Conservation (phyloP, 164 flowering plant species). For the Tinospora cordifolia region DNA sequence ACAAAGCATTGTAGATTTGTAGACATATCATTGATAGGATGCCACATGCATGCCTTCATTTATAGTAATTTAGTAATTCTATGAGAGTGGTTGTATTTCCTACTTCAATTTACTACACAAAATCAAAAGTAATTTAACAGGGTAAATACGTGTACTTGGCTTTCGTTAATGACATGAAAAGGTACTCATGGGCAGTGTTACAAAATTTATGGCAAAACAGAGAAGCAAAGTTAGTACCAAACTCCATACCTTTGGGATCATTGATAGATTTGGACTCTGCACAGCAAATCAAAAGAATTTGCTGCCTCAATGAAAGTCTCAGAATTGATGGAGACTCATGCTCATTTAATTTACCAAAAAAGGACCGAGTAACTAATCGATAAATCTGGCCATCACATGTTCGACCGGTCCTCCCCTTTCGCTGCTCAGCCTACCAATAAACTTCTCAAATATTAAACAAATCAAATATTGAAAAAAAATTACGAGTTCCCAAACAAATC, state of each 20-base stretch:
- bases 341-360: conserved; percentile 50
- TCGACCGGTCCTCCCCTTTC: conserved; percentile 90
- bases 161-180: not conserved
- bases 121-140: not conserved
- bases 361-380: conserved; percentile 68
- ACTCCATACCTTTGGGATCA: conserved; percentile 70
- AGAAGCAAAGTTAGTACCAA: not conserved
- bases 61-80: too few species aligned
- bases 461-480: not conserved
- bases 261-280: conserved; percentile 75
- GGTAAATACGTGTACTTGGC: not conserved
- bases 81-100: not conserved
- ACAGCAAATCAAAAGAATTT: conserved; percentile 75
- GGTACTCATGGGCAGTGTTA: not conserved
- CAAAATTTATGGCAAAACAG: not conserved
- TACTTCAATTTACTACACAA: not conserved
- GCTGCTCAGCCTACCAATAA: conserved; percentile 76
- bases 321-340: conserved; percentile 69
- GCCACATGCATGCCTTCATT: too few species aligned
- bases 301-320: conserved; percentile 69
- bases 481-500: conserved; percentile 6
- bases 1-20: too few species aligned
- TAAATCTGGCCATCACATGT: conserved; percentile 91
- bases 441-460: conserved; percentile 3
- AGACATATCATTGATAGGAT: too few species aligned